A percentile compares a stretch with the other conserved stretches of the same genome.
Conservation (phyloP, 495 filamentous ascomycete genomes). For the Daldinia grandis region DNA sequence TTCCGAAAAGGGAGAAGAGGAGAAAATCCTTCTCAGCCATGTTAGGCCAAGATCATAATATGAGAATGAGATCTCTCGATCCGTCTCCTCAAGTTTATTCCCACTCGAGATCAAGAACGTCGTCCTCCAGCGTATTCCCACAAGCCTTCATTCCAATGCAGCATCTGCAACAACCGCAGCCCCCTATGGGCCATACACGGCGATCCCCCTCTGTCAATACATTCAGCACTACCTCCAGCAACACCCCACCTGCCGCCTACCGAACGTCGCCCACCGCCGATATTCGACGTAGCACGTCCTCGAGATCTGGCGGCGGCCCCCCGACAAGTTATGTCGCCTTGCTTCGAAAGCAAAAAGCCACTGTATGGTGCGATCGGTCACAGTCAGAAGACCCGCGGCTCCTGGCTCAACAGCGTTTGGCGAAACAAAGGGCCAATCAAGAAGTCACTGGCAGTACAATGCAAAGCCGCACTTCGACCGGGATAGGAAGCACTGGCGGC, state of each 20-base stretch:
- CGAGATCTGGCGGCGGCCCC: conserved; percentile 68
- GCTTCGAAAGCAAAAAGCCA: conserved; percentile 94
- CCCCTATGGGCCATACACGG: conserved; percentile 58
- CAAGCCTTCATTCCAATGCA: conserved; percentile 45
- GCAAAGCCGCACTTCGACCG: conserved; percentile 65
- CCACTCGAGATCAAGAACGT: conserved; percentile 66
- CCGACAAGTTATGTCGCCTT: conserved; percentile 88
- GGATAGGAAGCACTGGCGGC: conserved; percentile 59
- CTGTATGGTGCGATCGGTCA: conserved; percentile 96
- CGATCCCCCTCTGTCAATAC: conserved; percentile 78
- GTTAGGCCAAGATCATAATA: conserved; percentile 44
- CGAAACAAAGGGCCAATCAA: conserved; percentile 81
- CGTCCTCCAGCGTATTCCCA: conserved; percentile 67
- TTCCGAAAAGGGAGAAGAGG: conserved; percentile 24
- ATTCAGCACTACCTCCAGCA: conserved; percentile 71
- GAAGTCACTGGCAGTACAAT: conserved; percentile 72
- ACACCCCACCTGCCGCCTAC: conserved; percentile 57
- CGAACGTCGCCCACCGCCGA: conserved; percentile 63
- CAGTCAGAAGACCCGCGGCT: conserved; percentile 91
- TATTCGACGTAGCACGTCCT: conserved; percentile 77
- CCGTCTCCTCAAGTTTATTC: conserved; percentile 48
- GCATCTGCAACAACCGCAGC: conserved; percentile 52
- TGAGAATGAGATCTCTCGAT: conserved; percentile 49
- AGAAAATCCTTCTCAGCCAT: conserved; percentile 29
- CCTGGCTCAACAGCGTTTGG: conserved; percentile 78